Evolutionary conservation across 2,329 filamentous ascomycete species (phyloP), one percentile per base, ranked within the genome.

Genomic region (Rhinocladiella mackenziei): DNA sequence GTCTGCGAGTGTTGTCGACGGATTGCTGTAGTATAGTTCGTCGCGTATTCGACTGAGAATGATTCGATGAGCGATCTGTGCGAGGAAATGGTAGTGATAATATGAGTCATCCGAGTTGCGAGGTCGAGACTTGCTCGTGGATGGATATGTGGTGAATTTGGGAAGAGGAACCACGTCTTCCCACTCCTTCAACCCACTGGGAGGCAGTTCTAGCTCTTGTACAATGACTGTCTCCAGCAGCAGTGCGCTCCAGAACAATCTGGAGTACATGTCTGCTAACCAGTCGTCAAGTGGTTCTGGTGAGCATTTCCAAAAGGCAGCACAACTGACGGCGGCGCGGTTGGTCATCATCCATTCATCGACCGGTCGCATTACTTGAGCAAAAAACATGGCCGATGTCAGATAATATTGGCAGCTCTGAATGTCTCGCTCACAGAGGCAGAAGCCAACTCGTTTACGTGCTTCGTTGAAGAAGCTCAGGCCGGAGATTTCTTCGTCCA

Each of bases 21-120:
- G 65, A 23, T 75, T 58, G 35, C 65, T 73, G 50, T 75, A 69
- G 39, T 72, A 69, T 19, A 76, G 65, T 64, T 43, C 65, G 57
- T 50, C 67, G 60, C 29, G 64, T 58, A 40, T 69, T 5, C 74
- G 69, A 1, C 72, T 77, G 6, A 77, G 64, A 40, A 77, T 73
- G 45, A 76, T 76, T 33, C 74, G 69, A 55, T 77, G 73, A 5
- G 74, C 74, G 25, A 75, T 73, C 54, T 77, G 74, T 18, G 74
- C 74, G 4, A 77, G 67, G 49, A 77, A 77, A 51, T 77, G 74
- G 45, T 76, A 77, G 56, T 77, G 74, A 59, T 75, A 77, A 49
- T 74, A 73, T 1, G 73, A 69, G 46, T 76, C 73, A 42, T 75
- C 71, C 28, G 73, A 66, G 34, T 73, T 66, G 4, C 62, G 63